Evolutionary conservation across 2,329 filamentous ascomycete genomes (phyloP).

Genomic region (Nemania sp.): DNA sequence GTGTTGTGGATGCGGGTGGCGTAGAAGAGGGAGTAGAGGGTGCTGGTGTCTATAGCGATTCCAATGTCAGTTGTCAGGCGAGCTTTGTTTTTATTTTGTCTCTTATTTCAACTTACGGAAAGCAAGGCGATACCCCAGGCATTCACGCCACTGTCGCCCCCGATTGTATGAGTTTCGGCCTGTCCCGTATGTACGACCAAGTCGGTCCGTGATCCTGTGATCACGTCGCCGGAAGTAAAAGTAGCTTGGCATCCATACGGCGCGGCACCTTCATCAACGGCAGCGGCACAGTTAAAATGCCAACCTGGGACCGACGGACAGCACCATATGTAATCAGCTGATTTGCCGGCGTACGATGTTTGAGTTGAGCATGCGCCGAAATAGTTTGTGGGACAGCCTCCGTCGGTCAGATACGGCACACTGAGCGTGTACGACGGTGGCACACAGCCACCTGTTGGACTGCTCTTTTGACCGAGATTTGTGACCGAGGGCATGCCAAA

Average conservation of each 20-base stretch:
- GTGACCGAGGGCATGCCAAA: slow-evolving; percentile 17
- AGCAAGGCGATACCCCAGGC: slow-evolving; percentile 20
- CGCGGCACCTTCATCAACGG: neutral
- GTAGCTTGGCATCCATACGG: slow-evolving; percentile 15
- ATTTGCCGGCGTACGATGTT: slow-evolving; percentile 3
- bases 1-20: neutral
- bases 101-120: slow-evolving; percentile 1
- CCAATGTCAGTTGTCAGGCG: neutral
- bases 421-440: slow-evolving; percentile 13
- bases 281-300: slow-evolving; percentile 12
- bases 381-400: slow-evolving; percentile 4
- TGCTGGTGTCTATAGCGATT: neutral
- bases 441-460: slow-evolving; percentile 12
- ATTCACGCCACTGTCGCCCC: slow-evolving; percentile 1
- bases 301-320: slow-evolving; percentile 1
- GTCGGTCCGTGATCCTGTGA: slow-evolving; percentile 12
- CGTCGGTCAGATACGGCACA: slow-evolving; percentile 11
- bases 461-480: slow-evolving; percentile 4
- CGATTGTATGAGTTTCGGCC: slow-evolving; percentile 6
- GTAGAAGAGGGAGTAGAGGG: neutral
- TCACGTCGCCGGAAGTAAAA: neutral
- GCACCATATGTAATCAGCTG: slow-evolving; percentile 9
- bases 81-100: neutral
- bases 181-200: slow-evolving; percentile 4
- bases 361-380: slow-evolving; percentile 12